Percentiles rank a stretch among this genome's conserved stretches.
Conservation (phyloP, 2,329 filamentous ascomycete species). For the Epichloe glyceriae region DNA sequence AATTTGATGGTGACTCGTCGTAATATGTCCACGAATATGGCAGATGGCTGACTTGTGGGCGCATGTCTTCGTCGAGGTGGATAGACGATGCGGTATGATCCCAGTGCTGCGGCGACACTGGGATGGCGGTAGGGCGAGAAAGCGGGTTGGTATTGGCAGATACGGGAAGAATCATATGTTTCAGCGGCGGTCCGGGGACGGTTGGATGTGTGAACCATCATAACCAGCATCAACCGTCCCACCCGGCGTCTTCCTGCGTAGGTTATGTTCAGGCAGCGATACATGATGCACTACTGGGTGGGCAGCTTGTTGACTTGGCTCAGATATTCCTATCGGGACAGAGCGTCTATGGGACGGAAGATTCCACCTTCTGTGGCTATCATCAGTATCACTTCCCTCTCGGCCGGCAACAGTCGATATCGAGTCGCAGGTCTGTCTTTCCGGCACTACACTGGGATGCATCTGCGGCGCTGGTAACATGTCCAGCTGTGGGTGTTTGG, state of each 20-base stretch:
- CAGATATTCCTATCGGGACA: constrained; percentile 22
- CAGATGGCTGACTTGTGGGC: background rate
- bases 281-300: constrained; percentile 7
- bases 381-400: background rate
- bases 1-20: background rate
- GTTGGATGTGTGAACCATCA: constrained; percentile 67
- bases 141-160: constrained; percentile 12
- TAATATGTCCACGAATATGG: background rate
- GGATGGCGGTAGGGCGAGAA: constrained; percentile 5
- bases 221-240: constrained; percentile 89
- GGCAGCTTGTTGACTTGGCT: constrained; percentile 11
- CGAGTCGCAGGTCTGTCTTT: constrained; percentile 26
- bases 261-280: constrained; percentile 33
- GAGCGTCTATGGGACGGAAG: constrained; percentile 13
- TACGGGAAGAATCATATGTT: constrained; percentile 68
- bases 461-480: constrained; percentile 41
- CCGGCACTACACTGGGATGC: constrained; percentile 37
- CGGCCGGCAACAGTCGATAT: background rate
- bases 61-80: background rate
- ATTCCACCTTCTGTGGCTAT: constrained; percentile 9
- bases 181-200: constrained; percentile 61
- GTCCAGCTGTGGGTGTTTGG: constrained; percentile 8
- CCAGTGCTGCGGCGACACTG: constrained; percentile 6
- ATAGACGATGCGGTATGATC: constrained; percentile 4
- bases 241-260: constrained; percentile 84